Base-by-base conservation (phyloP, 495 filamentous ascomycete genomes). In the Eremomyces bilateralis region DNA sequence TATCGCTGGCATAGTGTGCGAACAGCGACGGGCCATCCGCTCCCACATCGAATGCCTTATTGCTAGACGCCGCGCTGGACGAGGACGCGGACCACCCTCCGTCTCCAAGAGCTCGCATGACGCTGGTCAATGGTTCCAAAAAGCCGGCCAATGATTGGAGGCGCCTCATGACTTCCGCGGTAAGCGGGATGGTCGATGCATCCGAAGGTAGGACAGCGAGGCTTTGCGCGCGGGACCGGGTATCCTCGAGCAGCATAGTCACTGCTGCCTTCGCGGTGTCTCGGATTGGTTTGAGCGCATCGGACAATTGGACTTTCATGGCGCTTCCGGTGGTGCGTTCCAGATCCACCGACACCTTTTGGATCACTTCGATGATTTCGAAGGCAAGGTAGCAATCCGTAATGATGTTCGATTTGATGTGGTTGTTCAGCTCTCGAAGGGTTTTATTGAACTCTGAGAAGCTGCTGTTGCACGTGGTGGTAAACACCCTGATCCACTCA, bases 321-420 rank as follows among this genome's bases (percentile, higher is more conserved):
- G 91, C 84, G 1, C 80, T 81, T 3, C 80, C 88, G 45, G 75
- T 72, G 2, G 61, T 4, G 17, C 4, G 56, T 35, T 90, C 90
- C 4, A 99, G 62, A 31, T 74, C 71, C 41, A 74, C 71, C 10
- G 79, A 82, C 39, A 90, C 65, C 21, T 63, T 63, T 2, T 79
- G 79, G 28, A 99, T 77, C 39, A 92, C 80, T 44, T 91, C 85
- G 29, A 92, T 76, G 35, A 95, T 83, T 49, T 99, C 88, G 50
- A 90, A 99, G 3, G 82, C 83, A 17, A 99, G 65, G 50, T 78
- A 99, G 57, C 90, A 93, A 54, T 99, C 88, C 1, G 83, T 95
- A 45, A 69, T 72, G 27, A 94, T 60, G 48, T 93, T 82, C 20
- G 66, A 51, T 49, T 77, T 76, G 51, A 95, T 83, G 49, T 93